Conservation (phyloP, 2,329 filamentous ascomycete genomes). For the Dactylellina drechsleri region DNA sequence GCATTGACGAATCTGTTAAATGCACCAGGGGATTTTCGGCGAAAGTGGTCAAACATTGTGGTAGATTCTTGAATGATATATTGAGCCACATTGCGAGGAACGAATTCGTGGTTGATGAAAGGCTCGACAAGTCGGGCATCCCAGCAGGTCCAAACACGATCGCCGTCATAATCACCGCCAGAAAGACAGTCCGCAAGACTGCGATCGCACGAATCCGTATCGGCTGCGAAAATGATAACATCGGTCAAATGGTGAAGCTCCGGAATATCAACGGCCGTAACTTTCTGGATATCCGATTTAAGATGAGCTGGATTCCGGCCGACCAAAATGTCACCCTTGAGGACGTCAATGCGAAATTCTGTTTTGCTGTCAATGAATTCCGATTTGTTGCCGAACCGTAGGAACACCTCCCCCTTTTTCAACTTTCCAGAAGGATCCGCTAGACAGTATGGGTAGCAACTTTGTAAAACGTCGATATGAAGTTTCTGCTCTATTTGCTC, state of each 20-base stretch:
- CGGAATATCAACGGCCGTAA: constrained; percentile 64
- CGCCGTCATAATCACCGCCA: constrained; percentile 84
- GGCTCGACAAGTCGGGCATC: constrained; percentile 72
- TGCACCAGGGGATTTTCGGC: constrained; percentile 3
- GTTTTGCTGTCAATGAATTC: constrained; percentile 55
- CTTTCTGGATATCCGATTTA: constrained; percentile 77
- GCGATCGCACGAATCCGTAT: constrained; percentile 64
- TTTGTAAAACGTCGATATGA: constrained; percentile 71
- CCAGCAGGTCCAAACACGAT: constrained; percentile 80
- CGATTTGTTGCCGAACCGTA: constrained; percentile 69
- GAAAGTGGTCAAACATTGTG: constrained; percentile 6
- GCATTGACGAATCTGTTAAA: constrained; percentile 65
- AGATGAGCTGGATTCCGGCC: constrained; percentile 76
- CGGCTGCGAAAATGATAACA: constrained; percentile 78
- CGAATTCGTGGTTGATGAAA: constrained; percentile 67
- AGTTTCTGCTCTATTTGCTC: constrained; percentile 68
- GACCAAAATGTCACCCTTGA: constrained; percentile 73
- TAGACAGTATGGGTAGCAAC: constrained; percentile 73
- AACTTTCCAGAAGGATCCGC: constrained; percentile 73
- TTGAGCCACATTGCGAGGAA: constrained; percentile 60
- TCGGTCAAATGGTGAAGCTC: constrained; percentile 76
- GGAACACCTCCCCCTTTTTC: constrained; percentile 73
- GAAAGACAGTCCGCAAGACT: constrained; percentile 77
- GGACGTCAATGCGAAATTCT: constrained; percentile 41
- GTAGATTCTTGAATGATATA: constrained; percentile 42